These are phyloP conservation scores for Cymbidium sinense DNA, from an alignment of 106 monocot genomes.

Conservation along the genomic window DNA sequence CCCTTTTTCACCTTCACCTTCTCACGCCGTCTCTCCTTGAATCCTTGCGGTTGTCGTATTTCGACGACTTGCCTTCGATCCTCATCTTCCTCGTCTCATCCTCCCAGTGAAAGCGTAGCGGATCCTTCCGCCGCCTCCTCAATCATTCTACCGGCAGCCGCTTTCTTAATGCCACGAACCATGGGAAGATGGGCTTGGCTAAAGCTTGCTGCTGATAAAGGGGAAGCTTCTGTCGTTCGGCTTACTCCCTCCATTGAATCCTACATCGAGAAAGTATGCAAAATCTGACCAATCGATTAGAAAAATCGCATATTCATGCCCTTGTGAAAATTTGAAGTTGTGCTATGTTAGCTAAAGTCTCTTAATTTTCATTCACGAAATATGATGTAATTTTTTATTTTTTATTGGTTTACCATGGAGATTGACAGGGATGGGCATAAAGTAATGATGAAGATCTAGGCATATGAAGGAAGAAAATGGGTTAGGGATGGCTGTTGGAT, in stretches of 20 bases:
- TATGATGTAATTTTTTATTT: not conserved
- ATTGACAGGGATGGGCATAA: not conserved
- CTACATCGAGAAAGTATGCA: slow-evolving; percentile 23
- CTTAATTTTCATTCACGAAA: not conserved
- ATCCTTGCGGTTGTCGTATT: not conserved
- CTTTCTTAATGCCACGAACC: not conserved
- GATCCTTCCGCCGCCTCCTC: not conserved
- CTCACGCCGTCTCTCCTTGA: not conserved
- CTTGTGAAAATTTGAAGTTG: not conserved
- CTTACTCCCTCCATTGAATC: slow-evolving; percentile 16
- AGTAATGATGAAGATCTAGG: not conserved
- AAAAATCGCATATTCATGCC: not conserved
- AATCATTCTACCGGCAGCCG: not conserved
- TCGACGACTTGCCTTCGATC: slow-evolving; percentile 7
- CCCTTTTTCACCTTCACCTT: not conserved
- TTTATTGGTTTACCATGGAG: not conserved
- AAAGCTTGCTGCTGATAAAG: slow-evolving; percentile 1
- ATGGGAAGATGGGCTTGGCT: not conserved
- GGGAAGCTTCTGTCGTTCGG: not conserved
- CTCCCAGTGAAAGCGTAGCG: not conserved
- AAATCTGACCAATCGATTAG: not conserved
- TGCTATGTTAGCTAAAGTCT: not conserved
- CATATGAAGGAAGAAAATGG: not conserved
- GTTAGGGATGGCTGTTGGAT: not conserved
- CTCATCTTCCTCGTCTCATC: not conserved